Conservation (phyloP, 768 basidiomycete genomes). For the Boletus edulis region DNA sequence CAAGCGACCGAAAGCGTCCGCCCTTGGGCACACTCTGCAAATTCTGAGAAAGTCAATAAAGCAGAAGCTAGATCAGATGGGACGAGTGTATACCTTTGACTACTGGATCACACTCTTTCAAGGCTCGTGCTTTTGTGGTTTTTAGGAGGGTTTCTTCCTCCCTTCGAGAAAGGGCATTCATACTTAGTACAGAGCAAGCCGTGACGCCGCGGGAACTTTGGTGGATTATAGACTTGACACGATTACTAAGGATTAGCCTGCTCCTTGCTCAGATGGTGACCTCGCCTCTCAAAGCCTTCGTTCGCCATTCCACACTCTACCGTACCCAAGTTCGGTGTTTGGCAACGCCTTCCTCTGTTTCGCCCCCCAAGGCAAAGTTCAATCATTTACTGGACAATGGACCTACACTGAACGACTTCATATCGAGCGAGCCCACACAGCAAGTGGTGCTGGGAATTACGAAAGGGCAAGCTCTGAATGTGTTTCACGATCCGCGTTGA, state of each 20-base stretch:
- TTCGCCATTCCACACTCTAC: constrained; percentile 8
- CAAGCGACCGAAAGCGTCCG: constrained; percentile 83
- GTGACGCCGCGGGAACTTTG: constrained; percentile 2
- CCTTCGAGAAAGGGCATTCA: constrained; percentile 83
- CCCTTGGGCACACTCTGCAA: constrained; percentile 80
- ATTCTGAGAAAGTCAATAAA: constrained; percentile 47
- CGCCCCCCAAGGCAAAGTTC: constrained; percentile 37
- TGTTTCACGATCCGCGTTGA: constrained; percentile 1
- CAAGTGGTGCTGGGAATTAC: constrained; percentile 72
- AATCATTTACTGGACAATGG: constrained; percentile 56
- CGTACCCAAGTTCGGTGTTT: constrained; percentile 37
- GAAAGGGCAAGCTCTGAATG: constrained; percentile 48
- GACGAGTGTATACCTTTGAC: constrained; percentile 54
- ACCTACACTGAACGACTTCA: constrained; percentile 79
- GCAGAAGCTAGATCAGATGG: background rate
- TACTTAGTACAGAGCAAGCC: constrained; percentile 25
- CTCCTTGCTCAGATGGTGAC: constrained; percentile 9
- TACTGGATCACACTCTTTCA: constrained; percentile 73
- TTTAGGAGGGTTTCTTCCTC: constrained; percentile 87
- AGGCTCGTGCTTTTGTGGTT: constrained; percentile 72
- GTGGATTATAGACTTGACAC: background rate
- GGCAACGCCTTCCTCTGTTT: constrained; percentile 42
- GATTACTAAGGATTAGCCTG: constrained; percentile 9
- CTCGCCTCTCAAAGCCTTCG: constrained; percentile 6
- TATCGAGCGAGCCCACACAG: constrained; percentile 54